Evolutionary conservation across 2,329 filamentous ascomycete species (phyloP), one percentile per base, ranked within the genome.

Genomic region (Diaporthe vaccinii): DNA sequence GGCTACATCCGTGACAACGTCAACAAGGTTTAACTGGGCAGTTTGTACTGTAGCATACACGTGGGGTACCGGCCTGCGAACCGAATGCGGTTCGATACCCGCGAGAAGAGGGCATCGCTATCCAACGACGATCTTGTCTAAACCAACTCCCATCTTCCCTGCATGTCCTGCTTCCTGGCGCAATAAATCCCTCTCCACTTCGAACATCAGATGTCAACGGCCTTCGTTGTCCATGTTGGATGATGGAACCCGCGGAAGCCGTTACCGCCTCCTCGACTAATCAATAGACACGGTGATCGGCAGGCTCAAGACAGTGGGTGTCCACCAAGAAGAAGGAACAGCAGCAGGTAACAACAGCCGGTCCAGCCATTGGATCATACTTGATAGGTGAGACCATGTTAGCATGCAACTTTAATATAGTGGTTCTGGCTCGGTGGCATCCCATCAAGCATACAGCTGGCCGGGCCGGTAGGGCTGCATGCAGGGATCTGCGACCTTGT

Each of bases 401-500:
- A 31, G 25, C 61, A 22, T 34, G 20, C 20, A 34, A 65, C 61
- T 49, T 65, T 25, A 69, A 20, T 41, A 10, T 10, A 25, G 65
- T 53, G 46, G 34, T 25, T 39, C 62, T 39, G 15, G 65, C 49
- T 69, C n/a, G 34, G 49, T 41, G 44, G 22, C 49, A 53, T 55
- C 22, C 65, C n/a, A 55, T 55, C 14, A 22, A 69, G 34, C 36
- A 34, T 4, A 41, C 15, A 15, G 15, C 65, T 49, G 65, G 65
- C 65, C 65, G 65, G 28, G 65, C 65, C 65, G 65, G 17, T 69
- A 69, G 49, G 65, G 65, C 65, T 69, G 65, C 34, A 55, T 41
- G 49, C 65, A 69, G 34, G 65, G 65, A 55, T 69, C 65, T 69
- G 22, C 31, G 12, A 55, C 49, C n/a, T 12, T 55, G 12, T 39